A percentile compares a stretch with the other conserved stretches of the same genome.
Conservation (phyloP, 129 eudicot genomes). For the Calendula officinalis region DNA sequence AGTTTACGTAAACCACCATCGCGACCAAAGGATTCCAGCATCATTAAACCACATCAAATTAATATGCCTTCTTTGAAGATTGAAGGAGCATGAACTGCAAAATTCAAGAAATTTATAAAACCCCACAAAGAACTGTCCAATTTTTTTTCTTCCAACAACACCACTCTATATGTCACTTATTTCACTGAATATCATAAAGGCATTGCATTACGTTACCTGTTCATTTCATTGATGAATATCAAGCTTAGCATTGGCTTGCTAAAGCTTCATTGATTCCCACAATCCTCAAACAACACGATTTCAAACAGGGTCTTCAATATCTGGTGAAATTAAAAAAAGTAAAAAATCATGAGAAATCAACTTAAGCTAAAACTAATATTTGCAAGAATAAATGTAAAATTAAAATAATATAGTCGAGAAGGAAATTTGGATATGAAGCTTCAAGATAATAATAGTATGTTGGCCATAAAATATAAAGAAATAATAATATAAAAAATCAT, state of each 20-base stretch:
- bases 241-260: constrained; percentile 93
- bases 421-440: constrained; percentile 4
- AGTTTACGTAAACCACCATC: too few species aligned
- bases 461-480: too few species aligned
- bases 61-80: too few species aligned
- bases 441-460: background rate
- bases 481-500: background rate
- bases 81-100: too few species aligned
- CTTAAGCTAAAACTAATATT: background rate
- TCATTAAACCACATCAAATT: too few species aligned
- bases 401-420: background rate
- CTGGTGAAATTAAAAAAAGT: constrained; percentile 39
- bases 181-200: background rate
- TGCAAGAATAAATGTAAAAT: background rate
- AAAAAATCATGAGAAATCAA: background rate
- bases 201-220: constrained; percentile 45
- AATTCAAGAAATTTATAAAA: too few species aligned
- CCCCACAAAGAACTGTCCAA: too few species aligned
- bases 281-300: constrained; percentile 85
- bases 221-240: constrained; percentile 77
- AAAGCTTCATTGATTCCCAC: too few species aligned
- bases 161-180: too few species aligned
- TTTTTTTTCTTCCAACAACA: too few species aligned
- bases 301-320: constrained; percentile 88
- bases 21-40: too few species aligned